phyloP scores from a whole-genome alignment of 257 asterid genomes.

The Forsythia suspensa region DNA sequence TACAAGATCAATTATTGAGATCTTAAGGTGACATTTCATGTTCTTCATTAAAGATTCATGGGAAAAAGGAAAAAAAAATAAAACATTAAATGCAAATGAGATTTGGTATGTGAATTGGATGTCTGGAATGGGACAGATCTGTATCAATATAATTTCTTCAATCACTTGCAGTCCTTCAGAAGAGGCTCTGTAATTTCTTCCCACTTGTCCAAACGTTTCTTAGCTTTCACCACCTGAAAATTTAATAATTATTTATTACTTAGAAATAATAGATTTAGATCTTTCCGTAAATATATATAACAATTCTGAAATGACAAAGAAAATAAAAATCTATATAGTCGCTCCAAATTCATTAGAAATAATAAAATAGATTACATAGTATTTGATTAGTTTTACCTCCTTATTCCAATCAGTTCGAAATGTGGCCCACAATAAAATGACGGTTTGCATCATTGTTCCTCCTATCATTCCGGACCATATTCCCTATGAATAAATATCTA shows the following conservation, averaged over 20 bases:
- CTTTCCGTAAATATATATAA: not conserved
- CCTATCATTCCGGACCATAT: constrained; percentile 90
- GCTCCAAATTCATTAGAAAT: no score
- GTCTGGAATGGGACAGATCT: no score
- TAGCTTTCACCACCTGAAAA: constrained; percentile 71
- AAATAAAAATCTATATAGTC: no score
- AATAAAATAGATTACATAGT: no score
- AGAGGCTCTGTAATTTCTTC: constrained; percentile 51
- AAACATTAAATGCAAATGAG: no score
- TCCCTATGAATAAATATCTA: constrained; percentile 41
- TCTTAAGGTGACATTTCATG: no score
- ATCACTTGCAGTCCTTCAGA: constrained; percentile 12
- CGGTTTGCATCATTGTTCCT: constrained; percentile 79
- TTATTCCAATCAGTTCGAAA: constrained; percentile 66
- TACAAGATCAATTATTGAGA: no score
- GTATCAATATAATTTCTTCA: no score
- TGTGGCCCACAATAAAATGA: constrained; percentile 74
- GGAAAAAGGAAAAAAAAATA: no score
- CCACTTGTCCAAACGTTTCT: constrained; percentile 59
- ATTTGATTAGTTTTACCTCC: constrained; percentile 45
- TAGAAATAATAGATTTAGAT: not conserved
- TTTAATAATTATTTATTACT: not conserved
- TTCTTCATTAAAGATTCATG: no score
- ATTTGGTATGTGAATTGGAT: no score
- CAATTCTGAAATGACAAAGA: not conserved